Base-by-base conservation (phyloP, 2,329 filamentous ascomycete genomes). In the Aspergillus costaricaensis region DNA sequence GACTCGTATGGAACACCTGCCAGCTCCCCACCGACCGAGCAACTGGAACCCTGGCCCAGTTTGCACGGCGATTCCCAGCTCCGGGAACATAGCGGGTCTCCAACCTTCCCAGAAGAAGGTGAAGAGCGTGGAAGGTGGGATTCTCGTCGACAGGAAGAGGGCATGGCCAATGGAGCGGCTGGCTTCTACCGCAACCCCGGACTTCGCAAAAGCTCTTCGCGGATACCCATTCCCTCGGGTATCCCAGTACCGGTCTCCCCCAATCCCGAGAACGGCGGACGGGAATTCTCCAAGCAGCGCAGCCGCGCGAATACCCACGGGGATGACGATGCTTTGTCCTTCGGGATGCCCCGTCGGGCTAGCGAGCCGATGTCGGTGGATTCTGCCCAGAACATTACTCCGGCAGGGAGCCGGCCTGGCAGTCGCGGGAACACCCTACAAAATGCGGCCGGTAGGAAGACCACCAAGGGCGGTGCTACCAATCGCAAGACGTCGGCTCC, bases 201-300 rank as follows among this genome's bases (percentile, higher is more conserved):
- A 73, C 65, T 83, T 74, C 70, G 89, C 83, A 77, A 85, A 81
- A 79, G 85, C 78, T 80, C 85, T 3, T 96, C 94, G 48, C 88
- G 91, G 57, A 97, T 99, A 72, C 95, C 95, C 1, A 83, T 98
- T 39, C 88, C 92, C 30, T 93, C 91, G 69, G 81, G 85, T 14
- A 96, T 91, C 72, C 90, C 91, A 2, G 84, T 87, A 19, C 92
- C 92, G 10, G 88, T 96, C 60, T 85, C 91, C 2, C 76, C 85
- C 55, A 86, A 89, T 2, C 76, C 85, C 55, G 86, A 89, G 53
- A 86, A 88, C 64, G 81, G 91, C 49, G 92, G 94, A 66, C 86
- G 92, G 64, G 89, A 92, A 68, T 87, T 86, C 23, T 87, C 87
- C 21, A 80, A 89, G 48, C 79, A 83, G 57, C 86, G 92, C 60